Evolutionary conservation across 805 yeast species (phyloP), one percentile per base, ranked within the genome.

Genomic region (Soucietia sequanensis): DNA sequence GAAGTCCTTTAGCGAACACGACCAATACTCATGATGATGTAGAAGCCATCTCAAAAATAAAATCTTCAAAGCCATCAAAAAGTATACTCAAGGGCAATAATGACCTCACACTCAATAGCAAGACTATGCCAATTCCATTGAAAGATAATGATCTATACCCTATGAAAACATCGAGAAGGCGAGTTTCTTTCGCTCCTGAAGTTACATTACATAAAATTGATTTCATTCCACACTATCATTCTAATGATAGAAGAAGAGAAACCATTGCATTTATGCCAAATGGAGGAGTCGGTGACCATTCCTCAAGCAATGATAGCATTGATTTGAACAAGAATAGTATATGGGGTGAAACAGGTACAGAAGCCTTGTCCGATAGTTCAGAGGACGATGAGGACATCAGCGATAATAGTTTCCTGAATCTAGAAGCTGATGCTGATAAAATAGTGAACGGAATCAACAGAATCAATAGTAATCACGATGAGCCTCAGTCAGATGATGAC

Each of bases 111-210:
- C 7, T 29, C 20, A 16, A 29, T 13, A 17, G 17, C 18, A 11
- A 19, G 16, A 16, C 31, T 6, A 10, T 29, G 7, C 20, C 31
- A 10, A 17, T 14, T 4, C 6, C 16, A 19, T 27, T 18, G n/a
- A 27, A 18, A 10, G 12, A 12, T 8, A 21, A 21, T 9, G 23
- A 11, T 7, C 27, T 25, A 8, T n/a, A n/a, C n/a, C 15, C 27
- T 7, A 8, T 7, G 27, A 25, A 25, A 25, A 14, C 27, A 8
- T 8, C 27, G 27, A 8, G 60, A 23, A 59, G 91, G 38, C 59
- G 91, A 17, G 91, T 84, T 4, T 80, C 88, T 4, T 84, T 84
- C 65, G 90, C 90, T 1, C 84, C 84, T 1, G 85, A 80, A 45
- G 86, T 80, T 0, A 80, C 84, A 3, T 64, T 81, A 26, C 85